phyloP scores from a whole-genome alignment of 2,329 filamentous ascomycete genomes.

The Fonsecaea nubica region DNA sequence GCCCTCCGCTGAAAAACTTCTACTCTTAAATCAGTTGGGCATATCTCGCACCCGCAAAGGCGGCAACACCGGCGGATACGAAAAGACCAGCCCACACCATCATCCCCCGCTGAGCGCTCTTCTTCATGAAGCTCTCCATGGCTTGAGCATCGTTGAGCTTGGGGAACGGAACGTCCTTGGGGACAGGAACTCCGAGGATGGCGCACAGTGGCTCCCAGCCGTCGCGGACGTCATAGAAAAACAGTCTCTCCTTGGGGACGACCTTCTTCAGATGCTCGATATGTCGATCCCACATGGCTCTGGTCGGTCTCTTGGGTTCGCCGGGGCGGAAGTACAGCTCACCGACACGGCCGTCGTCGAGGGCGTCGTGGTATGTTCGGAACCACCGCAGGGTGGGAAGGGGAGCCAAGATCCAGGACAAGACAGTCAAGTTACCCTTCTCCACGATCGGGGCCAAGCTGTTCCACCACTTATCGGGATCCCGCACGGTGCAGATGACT shows the following conservation, averaged over 20 bases:
- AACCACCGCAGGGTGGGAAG: conserved; percentile 38
- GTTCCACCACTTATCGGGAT: conserved; percentile 51
- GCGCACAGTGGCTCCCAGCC: conserved; percentile 42
- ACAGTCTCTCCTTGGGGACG: conserved; percentile 44
- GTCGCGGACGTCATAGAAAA: conserved; percentile 47
- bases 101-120: conserved; percentile 42
- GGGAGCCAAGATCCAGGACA: conserved; percentile 38
- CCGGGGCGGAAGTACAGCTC: conserved; percentile 37
- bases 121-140: conserved; percentile 39
- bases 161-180: conserved; percentile 40
- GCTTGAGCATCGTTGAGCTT: conserved; percentile 40
- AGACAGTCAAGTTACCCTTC: conserved; percentile 37
- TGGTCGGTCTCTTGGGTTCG: conserved; percentile 37
- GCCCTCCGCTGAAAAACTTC: not conserved
- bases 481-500: conserved; percentile 54
- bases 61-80: conserved; percentile 32
- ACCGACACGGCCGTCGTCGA: conserved; percentile 38
- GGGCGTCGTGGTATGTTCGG: conserved; percentile 38
- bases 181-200: conserved; percentile 41
- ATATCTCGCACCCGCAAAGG: conserved; percentile 26
- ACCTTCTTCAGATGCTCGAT: conserved; percentile 40
- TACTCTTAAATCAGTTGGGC: conserved; percentile 24
- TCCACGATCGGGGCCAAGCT: conserved; percentile 42
- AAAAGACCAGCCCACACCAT: conserved; percentile 43
- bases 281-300: conserved; percentile 39